Conservation (phyloP, 257 asterid species). For the Solanum chiquidenum region DNA sequence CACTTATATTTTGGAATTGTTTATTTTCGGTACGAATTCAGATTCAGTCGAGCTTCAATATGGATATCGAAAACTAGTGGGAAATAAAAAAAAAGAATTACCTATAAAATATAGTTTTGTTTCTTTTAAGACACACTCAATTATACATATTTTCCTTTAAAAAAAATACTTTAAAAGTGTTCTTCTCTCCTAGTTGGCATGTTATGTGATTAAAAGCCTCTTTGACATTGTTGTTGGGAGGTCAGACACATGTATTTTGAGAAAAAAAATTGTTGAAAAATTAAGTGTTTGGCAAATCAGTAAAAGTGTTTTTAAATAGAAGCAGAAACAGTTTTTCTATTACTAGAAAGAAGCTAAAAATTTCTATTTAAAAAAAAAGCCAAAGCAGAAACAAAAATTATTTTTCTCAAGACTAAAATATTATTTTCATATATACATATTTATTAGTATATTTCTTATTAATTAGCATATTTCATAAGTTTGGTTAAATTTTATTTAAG, state of each 20-base stretch:
- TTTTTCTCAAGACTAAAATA: background rate
- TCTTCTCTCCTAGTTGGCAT: background rate
- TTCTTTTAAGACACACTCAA: background rate
- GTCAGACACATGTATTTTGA: no score
- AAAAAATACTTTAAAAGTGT: background rate
- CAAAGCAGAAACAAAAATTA: no score
- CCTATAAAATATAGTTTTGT: background rate
- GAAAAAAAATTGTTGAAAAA: no score
- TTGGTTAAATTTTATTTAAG: no score
- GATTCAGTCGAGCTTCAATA: no score
- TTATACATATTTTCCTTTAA: background rate
- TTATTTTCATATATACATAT: no score
- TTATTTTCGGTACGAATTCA: rapidly evolving
- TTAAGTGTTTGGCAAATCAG: background rate
- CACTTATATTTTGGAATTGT: background rate
- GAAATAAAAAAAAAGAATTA: rapidly evolving
- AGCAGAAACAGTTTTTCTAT: no score
- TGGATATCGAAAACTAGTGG: rapidly evolving
- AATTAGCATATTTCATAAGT: background rate
- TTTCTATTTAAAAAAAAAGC: rapidly evolving
- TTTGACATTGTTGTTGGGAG: background rate
- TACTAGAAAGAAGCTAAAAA: no score
- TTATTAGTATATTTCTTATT: no score
- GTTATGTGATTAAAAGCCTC: background rate
- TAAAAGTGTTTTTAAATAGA: no score